These are phyloP conservation scores for Cutaneotrichosporon mucoides DNA, from an alignment of 1,284 basidiomycete species.

Conservation along the genomic window DNA sequence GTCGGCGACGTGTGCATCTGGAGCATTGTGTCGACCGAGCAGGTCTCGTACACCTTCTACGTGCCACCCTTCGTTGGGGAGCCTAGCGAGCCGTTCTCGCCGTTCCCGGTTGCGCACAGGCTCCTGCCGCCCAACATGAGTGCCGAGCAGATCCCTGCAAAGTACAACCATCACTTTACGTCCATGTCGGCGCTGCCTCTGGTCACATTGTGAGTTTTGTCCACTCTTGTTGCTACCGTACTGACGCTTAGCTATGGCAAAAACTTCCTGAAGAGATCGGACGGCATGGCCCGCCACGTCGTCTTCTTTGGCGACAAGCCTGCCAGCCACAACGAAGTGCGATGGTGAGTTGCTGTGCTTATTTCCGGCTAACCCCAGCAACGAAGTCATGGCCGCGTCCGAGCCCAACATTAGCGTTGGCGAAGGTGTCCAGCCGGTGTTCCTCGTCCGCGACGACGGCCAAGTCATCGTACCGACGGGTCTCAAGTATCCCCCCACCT, in stretches of 20 bases:
- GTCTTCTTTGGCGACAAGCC: constrained; percentile 87
- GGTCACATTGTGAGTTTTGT: constrained; percentile 38
- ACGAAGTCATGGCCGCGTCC: constrained; percentile 57
- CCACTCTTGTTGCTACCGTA: not conserved
- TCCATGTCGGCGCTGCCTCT: constrained; percentile 31
- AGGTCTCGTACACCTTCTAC: constrained; percentile 73
- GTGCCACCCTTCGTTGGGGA: constrained; percentile 60
- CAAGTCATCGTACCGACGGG: constrained; percentile 81
- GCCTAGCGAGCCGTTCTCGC: constrained; percentile 69
- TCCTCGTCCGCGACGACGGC: constrained; percentile 82
- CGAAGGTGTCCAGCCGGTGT: constrained; percentile 61
- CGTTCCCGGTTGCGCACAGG: constrained; percentile 77
- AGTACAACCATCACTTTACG: constrained; percentile 36
- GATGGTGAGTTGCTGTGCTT: constrained; percentile 74
- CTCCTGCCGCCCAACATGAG: constrained; percentile 67
- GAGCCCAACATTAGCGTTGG: constrained; percentile 32
- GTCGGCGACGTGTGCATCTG: constrained; percentile 42
- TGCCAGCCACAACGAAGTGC: constrained; percentile 77
- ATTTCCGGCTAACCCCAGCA: constrained; percentile 18
- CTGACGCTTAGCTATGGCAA: constrained; percentile 74
- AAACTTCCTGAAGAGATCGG: constrained; percentile 75
- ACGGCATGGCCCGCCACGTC: constrained; percentile 51
- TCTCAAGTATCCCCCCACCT: constrained; percentile 62
- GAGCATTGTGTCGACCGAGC: constrained; percentile 48
- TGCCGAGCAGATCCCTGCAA: constrained; percentile 24